Evolutionary conservation across 306 rosid species (phyloP).

Genomic region (Cucumis hystrix): DNA sequence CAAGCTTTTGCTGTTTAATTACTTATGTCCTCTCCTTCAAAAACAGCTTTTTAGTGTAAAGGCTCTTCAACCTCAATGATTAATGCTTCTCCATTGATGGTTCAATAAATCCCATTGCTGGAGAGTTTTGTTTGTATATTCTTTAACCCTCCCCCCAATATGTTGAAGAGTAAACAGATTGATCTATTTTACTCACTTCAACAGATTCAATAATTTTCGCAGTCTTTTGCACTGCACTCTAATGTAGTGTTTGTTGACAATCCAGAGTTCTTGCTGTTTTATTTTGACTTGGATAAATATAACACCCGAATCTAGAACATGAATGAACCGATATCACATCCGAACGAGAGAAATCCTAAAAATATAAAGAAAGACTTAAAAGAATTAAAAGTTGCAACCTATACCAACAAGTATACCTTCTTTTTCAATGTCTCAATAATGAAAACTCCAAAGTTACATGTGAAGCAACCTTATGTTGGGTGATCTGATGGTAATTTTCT

Average conservation of each 20-base stretch:
- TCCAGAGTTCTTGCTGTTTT: not conserved
- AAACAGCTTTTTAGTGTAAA: conserved; percentile 3
- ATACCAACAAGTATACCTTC: too few species aligned
- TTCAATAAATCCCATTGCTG: not conserved
- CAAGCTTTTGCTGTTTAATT: not conserved
- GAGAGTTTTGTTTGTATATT: not conserved
- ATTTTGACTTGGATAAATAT: not conserved
- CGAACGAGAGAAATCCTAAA: too few species aligned
- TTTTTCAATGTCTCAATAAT: too few species aligned
- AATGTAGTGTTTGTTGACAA: not conserved
- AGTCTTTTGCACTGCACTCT: not conserved
- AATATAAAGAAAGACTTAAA: too few species aligned
- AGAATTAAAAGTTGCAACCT: too few species aligned
- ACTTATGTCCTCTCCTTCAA: conserved; percentile 1
- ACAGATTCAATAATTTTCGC: too few species aligned
- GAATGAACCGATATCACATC: too few species aligned
- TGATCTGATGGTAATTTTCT: too few species aligned
- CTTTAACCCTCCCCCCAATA: not conserved
- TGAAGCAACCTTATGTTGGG: too few species aligned
- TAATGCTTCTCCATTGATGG: not conserved
- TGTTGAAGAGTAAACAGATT: not conserved
- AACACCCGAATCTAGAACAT: too few species aligned
- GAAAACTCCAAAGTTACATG: too few species aligned
- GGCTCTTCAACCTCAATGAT: not conserved
- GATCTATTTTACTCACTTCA: too few species aligned